Base-by-base conservation (phyloP, 1,139 yeast genomes). In the Nematodospora anomalae region DNA sequence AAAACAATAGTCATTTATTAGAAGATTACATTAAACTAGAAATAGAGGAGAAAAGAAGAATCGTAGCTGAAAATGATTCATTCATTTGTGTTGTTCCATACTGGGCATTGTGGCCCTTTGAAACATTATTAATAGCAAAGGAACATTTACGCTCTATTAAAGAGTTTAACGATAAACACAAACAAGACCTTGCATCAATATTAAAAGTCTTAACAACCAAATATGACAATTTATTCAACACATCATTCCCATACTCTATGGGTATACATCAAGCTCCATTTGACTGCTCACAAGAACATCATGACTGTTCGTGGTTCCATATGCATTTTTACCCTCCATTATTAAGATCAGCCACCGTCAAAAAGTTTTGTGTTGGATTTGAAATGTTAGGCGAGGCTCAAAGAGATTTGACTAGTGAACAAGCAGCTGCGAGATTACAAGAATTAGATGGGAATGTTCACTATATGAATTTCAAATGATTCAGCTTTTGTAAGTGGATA, bases 61-160 rank as follows among this genome's bases (percentile, higher is more conserved):
- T 80, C 29, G 81, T 83, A 7, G 66, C 71, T 21, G 70, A 74
- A 41, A 83, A 83, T 52, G 85, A 76, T 44, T 67, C 79, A 2
- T 83, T 83, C 46, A 52, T 83, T 26, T 85, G 76, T n/a, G 79
- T 83, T 11, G 88, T 83, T 10, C 90, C 92, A 33, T 83, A 79
- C 59, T 83, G 92, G 92, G 92, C 90, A 3, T 70, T 80, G 33
- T 83, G 92, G 90, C 92, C 92, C 6, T 83, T 81, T 56, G 89
- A 83, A 58, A 79, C 86, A 5, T 62, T 83, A 59, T 64, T 83
- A 27, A 61, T 83, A 7, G 56, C 87, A 16, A 77, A 78, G 49
- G 61, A 64, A 25, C 82, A 79, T 43, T 62, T 80, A 39, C 61
- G 71, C 24, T 76, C 81, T 16, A 55, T 82, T 14, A 60, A 61